phyloP scores from a whole-genome alignment of 148 eudicot species.

The Diospyros kaki region DNA sequence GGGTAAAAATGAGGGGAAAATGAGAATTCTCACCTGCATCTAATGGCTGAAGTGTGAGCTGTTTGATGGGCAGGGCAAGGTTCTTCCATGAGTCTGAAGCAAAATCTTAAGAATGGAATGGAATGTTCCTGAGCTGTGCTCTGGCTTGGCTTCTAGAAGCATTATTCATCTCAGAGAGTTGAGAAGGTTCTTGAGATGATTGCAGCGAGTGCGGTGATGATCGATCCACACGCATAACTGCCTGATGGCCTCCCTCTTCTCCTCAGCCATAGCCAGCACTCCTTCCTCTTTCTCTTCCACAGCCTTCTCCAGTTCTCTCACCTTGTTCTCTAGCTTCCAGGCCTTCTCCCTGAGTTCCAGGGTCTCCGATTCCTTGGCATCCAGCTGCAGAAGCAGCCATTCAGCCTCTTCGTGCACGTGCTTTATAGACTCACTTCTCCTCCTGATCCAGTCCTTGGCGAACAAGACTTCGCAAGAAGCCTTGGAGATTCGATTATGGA shows the following conservation, averaged over 20 bases:
- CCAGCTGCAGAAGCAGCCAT: slow-evolving; percentile 25
- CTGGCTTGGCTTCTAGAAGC: too few relatives aligned
- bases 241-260: slow-evolving; percentile 77
- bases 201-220: slow-evolving; percentile 44
- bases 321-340: slow-evolving; percentile 41
- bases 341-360: slow-evolving; percentile 38
- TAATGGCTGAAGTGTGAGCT: too few relatives aligned
- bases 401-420: slow-evolving; percentile 36
- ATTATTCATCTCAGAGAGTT: too few relatives aligned
- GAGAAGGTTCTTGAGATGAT: slow-evolving; percentile 37
- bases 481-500: slow-evolving; percentile 40
- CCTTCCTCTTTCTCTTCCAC: slow-evolving; percentile 34
- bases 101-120: too few relatives aligned
- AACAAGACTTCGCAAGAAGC: slow-evolving; percentile 53
- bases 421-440: slow-evolving; percentile 34
- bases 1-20: too few relatives aligned
- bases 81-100: too few relatives aligned
- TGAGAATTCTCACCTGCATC: too few relatives aligned
- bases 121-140: too few relatives aligned
- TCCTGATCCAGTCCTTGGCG: slow-evolving; percentile 54
- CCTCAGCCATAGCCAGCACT: slow-evolving; percentile 43
- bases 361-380: slow-evolving; percentile 49
- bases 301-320: slow-evolving; percentile 31
- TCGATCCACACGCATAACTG: slow-evolving; percentile 72
- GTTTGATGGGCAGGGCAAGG: too few relatives aligned